Percentiles rank a stretch among this genome's conserved stretches.
Conservation (phyloP, 805 yeast genomes). For the Wickerhamiella azymoides region DNA sequence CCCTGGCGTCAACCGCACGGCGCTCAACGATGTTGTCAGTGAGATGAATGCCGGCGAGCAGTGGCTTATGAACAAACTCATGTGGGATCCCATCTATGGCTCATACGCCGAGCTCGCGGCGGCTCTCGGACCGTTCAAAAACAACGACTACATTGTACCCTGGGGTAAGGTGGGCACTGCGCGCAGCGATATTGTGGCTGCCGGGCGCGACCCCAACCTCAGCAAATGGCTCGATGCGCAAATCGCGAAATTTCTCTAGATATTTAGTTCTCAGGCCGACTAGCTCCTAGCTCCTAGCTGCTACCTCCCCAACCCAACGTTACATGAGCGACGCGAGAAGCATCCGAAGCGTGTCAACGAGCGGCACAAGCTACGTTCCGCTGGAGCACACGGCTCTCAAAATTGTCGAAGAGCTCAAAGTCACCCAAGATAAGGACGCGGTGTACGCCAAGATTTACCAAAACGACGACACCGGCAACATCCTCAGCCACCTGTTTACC, state of each 20-base stretch:
- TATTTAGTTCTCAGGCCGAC: conserved; percentile 26
- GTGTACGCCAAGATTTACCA: conserved; percentile 2
- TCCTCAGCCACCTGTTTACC: conserved; percentile 15
- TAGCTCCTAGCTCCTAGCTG: neutral
- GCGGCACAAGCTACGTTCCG: conserved; percentile 5
- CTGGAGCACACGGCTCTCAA: conserved; percentile 1
- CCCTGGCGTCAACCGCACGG: conserved; percentile 31
- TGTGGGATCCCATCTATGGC: conserved; percentile 26
- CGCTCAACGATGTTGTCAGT: conserved; percentile 22
- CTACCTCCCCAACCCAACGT: neutral
- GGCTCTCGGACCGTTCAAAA: conserved; percentile 26
- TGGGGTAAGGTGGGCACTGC: conserved; percentile 30
- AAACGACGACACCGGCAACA: conserved; percentile 9
- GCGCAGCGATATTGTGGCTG: conserved; percentile 27
- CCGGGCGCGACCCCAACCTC: conserved; percentile 21
- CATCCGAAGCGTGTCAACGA: conserved; percentile 6
- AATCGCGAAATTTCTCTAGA: conserved; percentile 82
- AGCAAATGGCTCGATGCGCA: conserved; percentile 19
- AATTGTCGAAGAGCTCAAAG: conserved; percentile 3
- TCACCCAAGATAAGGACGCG: neutral
- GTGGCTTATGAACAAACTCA: conserved; percentile 3
- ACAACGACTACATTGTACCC: conserved; percentile 28
- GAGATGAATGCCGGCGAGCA: neutral
- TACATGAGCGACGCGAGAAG: conserved; percentile 7
- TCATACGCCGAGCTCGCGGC: conserved; percentile 34